A percentile compares a stretch with the other conserved stretches of the same genome.
These are phyloP conservation scores for Hepatocystis sp. DNA, from an alignment of 169 alveolate species.

Conservation along the genomic window DNA sequence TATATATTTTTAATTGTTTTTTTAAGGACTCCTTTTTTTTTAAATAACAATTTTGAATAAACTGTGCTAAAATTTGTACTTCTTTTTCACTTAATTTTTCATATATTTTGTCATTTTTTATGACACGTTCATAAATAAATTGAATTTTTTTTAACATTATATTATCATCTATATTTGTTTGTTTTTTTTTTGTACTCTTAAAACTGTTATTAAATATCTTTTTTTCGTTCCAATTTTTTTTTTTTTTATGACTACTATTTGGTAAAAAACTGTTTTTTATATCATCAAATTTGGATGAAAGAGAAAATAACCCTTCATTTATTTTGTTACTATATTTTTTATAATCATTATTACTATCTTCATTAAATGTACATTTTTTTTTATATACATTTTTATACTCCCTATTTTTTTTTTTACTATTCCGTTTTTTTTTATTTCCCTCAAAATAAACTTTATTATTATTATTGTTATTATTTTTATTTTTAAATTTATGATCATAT, in stretches of 20 bases:
- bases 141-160: neutral
- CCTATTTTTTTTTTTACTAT: neutral
- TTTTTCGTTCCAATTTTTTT: neutral
- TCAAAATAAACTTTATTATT: neutral
- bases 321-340: no score
- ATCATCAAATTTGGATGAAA: no score
- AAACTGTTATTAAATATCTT: no score
- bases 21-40: neutral
- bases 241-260: neutral
- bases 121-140: conserved; percentile 3
- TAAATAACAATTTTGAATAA: neutral
- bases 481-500: conserved; percentile 5
- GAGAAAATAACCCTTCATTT: no score
- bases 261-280: neutral
- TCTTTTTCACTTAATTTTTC: neutral
- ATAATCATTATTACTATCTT: neutral
- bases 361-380: neutral
- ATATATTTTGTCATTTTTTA: neutral
- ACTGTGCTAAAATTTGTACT: neutral
- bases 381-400: neutral
- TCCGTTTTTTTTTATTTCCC: neutral
- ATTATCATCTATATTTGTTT: neutral
- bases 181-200: neutral
- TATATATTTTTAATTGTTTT: conserved; percentile 1
- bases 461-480: neutral